These are phyloP conservation scores for Neurospora crassa DNA, from an alignment of 2,329 filamentous ascomycete genomes.

Conservation along the genomic window DNA sequence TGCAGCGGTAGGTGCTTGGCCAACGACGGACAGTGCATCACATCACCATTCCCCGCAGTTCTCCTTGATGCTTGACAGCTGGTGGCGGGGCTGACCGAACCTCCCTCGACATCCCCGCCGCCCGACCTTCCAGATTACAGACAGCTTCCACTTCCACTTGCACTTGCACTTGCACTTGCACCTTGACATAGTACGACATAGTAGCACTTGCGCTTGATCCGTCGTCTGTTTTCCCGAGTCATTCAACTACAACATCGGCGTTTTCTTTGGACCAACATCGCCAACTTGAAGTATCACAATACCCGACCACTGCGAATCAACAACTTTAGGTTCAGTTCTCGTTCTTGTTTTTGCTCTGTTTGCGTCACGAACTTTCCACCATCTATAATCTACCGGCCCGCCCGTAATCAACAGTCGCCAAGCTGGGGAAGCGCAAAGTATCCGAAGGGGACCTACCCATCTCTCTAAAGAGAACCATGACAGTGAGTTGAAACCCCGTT, in stretches of 20 bases:
- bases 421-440: constrained; percentile 60
- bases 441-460: constrained; percentile 50
- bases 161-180: background rate
- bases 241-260: background rate
- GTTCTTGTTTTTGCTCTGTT: background rate
- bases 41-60: constrained; percentile 6
- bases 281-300: background rate
- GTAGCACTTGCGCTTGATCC: background rate
- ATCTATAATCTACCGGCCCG: background rate
- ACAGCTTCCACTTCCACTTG: constrained; percentile 1
- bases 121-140: background rate
- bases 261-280: background rate
- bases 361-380: background rate
- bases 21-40: background rate
- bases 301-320: background rate
- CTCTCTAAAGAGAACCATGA: constrained; percentile 51
- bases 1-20: background rate
- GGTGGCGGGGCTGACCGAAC: constrained; percentile 11
- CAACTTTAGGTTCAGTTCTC: background rate
- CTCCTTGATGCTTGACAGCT: background rate
- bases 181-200: background rate
- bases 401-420: constrained; percentile 24
- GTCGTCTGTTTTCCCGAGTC: background rate
- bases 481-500: constrained; percentile 35
- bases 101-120: background rate